Evolutionary conservation across 2,329 filamentous ascomycete genomes (phyloP).

Genomic region (Hymenoscyphus scutula): DNA sequence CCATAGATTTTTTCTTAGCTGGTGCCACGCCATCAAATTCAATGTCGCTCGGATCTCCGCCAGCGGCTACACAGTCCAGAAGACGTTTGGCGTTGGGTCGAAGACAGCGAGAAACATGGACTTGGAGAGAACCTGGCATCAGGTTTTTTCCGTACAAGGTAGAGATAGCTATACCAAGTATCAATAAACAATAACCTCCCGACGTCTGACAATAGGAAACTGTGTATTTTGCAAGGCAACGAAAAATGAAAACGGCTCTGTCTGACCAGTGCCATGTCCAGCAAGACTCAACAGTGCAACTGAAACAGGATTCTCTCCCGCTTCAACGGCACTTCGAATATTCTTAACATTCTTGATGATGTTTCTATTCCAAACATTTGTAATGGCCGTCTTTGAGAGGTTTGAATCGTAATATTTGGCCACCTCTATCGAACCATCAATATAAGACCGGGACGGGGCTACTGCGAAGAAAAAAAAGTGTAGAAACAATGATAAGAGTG

Average conservation of each 20-base stretch:
- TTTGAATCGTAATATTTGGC: too few relatives aligned
- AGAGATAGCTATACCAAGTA: background rate
- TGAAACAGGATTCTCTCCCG: slow-evolving; percentile 16
- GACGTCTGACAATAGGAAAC: background rate
- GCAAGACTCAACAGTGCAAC: slow-evolving; percentile 12
- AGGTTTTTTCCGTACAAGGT: background rate
- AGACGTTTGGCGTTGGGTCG: background rate
- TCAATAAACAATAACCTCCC: background rate
- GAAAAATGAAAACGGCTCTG: background rate
- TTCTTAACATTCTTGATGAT: slow-evolving; percentile 37
- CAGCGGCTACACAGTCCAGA: background rate
- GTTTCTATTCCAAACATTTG: slow-evolving; percentile 21
- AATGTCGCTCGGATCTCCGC: background rate
- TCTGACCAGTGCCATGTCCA: slow-evolving; percentile 1
- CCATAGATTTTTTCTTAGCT: background rate
- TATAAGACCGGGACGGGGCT: too few relatives aligned
- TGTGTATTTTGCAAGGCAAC: background rate
- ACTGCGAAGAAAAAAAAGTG: too few relatives aligned
- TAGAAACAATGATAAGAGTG: too few relatives aligned
- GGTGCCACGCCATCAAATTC: background rate
- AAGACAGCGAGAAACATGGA: background rate
- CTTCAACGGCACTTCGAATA: slow-evolving; percentile 25
- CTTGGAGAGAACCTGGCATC: background rate
- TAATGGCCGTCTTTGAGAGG: too few relatives aligned
- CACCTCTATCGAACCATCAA: too few relatives aligned